Evolutionary conservation across 441 rosid genomes (phyloP), one percentile per base, ranked within the genome.

Genomic region (Adansonia rubrostipa): DNA sequence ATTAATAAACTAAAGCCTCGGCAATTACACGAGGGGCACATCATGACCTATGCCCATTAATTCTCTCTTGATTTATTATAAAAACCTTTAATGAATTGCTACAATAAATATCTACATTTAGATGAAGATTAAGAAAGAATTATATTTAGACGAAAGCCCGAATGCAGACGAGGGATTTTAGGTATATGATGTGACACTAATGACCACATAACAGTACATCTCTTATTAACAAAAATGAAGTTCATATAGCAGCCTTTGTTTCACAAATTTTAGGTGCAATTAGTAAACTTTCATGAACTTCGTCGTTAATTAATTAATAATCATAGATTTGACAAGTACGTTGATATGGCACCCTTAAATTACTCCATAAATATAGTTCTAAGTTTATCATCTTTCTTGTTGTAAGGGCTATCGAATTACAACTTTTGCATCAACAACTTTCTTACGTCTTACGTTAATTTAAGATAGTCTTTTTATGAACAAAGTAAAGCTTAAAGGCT

Each of bases 211-310:
- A 36, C 5, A 36, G 40, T 36, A 36, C 28, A 0, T 24, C 28
- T 24, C 28, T 24, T 24, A 24, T 24, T 24, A 24, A 36, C 40
- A 36, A 36, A 36, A 2, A 36, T 2, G 40, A 36, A 36, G 5
- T 36, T 4, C 3, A 36, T 24, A 36, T 36, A 36, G 40, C 40
- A 36, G 5, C 40, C 40, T 36, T 36, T 36, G 5, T 36, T 48
- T 48, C 10, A 24, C 76, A 74, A 51, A 54, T 28, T 28, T 70
- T 76, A 63, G 81, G 69, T 70, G 79, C 77, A 61, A 28, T 42
- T 78, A 44, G 66, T 77, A 20, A 80, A 64, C 74, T 77, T 64
- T 73, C 78, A 67, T 14, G 13, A 65, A 65, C 74, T 58, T 50
- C 70, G 62, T 36, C 51, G 48, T 62, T 24, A 33, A 54, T 51